phyloP scores from a whole-genome alignment of 2,329 filamentous ascomycete genomes.

The Leptographium galeiforme region DNA sequence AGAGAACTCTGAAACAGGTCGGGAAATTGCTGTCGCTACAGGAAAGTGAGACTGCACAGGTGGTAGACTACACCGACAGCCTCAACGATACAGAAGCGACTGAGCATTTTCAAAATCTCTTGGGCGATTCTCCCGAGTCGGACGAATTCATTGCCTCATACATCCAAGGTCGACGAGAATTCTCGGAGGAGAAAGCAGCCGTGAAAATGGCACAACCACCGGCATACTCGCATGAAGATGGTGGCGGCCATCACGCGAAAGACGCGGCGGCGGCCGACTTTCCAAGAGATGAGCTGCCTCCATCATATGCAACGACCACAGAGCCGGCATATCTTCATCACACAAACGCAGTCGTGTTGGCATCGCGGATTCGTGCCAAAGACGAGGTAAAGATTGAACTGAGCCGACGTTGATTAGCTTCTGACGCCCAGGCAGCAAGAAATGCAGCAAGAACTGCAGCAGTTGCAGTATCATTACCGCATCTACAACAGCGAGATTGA shows the following conservation, averaged over 20 bases:
- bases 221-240: too few relatives aligned
- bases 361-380: background rate
- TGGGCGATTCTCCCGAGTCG: conserved; percentile 3
- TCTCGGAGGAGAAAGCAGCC: background rate
- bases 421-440: conserved; percentile 19
- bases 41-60: conserved; percentile 3
- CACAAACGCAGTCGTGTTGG: background rate
- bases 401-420: too few relatives aligned
- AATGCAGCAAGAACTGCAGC: conserved; percentile 27
- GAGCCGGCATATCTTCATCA: background rate
- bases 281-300: background rate
- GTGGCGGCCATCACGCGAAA: too few relatives aligned
- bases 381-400: background rate
- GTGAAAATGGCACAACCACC: background rate
- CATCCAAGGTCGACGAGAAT: background rate
- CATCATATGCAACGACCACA: background rate
- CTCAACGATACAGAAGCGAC: conserved; percentile 3
- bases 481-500: conserved; percentile 34
- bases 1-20: background rate
- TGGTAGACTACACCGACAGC: background rate
- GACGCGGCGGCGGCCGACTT: too few relatives aligned
- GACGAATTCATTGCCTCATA: conserved; percentile 6
- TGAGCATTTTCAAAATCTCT: background rate
- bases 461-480: conserved; percentile 21
- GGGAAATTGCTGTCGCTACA: conserved; percentile 6